These are phyloP conservation scores for Phytophthora citrophthora DNA, from an alignment of 352 stramenopile genomes.

Conservation along the genomic window DNA sequence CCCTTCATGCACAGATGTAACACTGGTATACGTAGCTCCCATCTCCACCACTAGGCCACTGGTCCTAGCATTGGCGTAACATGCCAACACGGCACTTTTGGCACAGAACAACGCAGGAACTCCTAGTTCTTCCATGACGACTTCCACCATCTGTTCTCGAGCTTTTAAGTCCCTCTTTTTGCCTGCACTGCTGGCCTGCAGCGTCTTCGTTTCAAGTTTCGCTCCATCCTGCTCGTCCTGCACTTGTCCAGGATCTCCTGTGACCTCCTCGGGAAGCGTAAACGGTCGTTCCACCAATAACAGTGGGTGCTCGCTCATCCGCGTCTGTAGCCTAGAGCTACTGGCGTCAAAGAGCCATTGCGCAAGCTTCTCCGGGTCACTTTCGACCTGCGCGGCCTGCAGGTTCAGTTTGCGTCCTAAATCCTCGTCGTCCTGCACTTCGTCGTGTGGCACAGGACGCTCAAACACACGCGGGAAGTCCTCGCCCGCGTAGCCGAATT, in stretches of 20 bases:
- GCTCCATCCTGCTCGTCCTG: slow-evolving; percentile 33
- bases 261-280: slow-evolving; percentile 51
- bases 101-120: slow-evolving; percentile 79
- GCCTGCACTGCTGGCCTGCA: slow-evolving; percentile 29
- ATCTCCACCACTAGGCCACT: slow-evolving; percentile 84
- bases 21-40: slow-evolving; percentile 76
- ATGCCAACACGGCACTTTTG: slow-evolving; percentile 84
- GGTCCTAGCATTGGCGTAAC: slow-evolving; percentile 84
- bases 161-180: slow-evolving; percentile 68
- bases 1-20: slow-evolving; percentile 80
- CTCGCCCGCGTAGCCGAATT: slow-evolving; percentile 89
- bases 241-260: slow-evolving; percentile 16
- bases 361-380: slow-evolving; percentile 59
- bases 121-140: slow-evolving; percentile 84
- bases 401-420: slow-evolving; percentile 11
- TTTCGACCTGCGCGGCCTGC: slow-evolving; percentile 56
- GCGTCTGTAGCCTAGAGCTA: slow-evolving; percentile 51
- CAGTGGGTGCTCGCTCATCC: slow-evolving; percentile 68
- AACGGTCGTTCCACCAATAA: slow-evolving; percentile 76
- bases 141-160: slow-evolving; percentile 75
- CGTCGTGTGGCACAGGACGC: slow-evolving; percentile 29
- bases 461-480: slow-evolving; percentile 86
- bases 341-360: slow-evolving; percentile 78
- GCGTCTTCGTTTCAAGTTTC: slow-evolving; percentile 4
- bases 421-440: slow-evolving; percentile 27